Base-by-base conservation (phyloP, 108 stramenopile genomes). In the Nannochloropsis oceanica region DNA sequence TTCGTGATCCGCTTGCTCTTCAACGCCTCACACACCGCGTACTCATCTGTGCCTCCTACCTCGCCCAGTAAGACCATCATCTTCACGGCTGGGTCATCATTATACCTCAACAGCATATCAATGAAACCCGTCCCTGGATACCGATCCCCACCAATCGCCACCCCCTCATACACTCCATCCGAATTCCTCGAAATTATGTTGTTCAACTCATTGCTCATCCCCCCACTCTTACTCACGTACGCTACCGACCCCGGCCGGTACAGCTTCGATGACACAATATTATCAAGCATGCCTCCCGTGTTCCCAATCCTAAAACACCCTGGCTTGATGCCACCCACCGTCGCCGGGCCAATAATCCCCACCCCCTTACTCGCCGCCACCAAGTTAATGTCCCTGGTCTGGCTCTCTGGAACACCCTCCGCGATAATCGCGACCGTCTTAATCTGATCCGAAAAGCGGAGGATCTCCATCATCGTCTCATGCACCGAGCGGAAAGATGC, bases 231-330 rank as follows among this genome's bases (percentile, higher is more conserved):
- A 34, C 93, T 93, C n/a, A 96, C 95, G 86, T 96, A 96, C 11
- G 93, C 94, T 42, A 96, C 95, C 9, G 92, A 93, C 12, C 93
- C 95, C 24, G 94, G 92, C 25, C 94, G 90, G 73, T 94, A 93
- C 14, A 96, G 89, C 90, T 96, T 96, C 81, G 92, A 92, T 92
- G 94, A 93, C 50, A 95, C 93, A 84, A 96, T 95, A 89, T 96
- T 96, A 87, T 96, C 95, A 11, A 96, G 89, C 95, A 96, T 96
- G n/a, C 95, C 95, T 13, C 95, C 95, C 73, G 95, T 96, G 87
- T 96, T 96, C 18, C 95, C 95, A 84, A 96, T 96, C 25, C 95
- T 91, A 86, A 96, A 95, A 91, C 95, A 96, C 42, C 95, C 95
- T 25, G 95, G 95, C 91, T 91, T 83, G 86, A 96, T 96, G 42